Evolutionary conservation across 2,329 filamentous ascomycete species (phyloP).

Genomic region (Cucurbitaria berberidis): DNA sequence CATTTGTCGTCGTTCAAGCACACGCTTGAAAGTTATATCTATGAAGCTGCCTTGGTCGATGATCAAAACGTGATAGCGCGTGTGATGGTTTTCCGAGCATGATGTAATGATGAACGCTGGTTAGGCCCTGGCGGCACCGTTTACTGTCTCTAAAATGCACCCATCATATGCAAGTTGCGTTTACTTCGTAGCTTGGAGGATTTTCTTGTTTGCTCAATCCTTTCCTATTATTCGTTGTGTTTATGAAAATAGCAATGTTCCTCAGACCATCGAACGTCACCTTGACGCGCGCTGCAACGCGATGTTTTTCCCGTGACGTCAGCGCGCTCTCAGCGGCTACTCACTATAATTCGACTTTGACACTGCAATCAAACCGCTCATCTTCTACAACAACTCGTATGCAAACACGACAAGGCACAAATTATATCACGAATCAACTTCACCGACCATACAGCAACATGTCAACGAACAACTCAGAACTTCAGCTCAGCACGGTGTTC

Average conservation of each 20-base stretch:
- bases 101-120: slow-evolving; percentile 13
- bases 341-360: slow-evolving; percentile 24
- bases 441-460: slow-evolving; percentile 32
- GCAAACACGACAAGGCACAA: slow-evolving; percentile 16
- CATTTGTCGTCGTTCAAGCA: no score
- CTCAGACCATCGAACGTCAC: slow-evolving; percentile 20
- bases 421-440: slow-evolving; percentile 19
- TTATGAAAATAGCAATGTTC: slow-evolving; percentile 1
- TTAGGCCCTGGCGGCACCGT: background rate
- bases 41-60: no score
- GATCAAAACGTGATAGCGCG: slow-evolving; percentile 11
- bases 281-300: slow-evolving; percentile 24
- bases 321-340: slow-evolving; percentile 13
- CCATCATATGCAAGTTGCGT: background rate
- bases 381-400: slow-evolving; percentile 9
- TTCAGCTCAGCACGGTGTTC: slow-evolving; percentile 43
- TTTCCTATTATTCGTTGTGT: slow-evolving; percentile 1
- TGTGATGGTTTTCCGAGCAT: slow-evolving; percentile 4
- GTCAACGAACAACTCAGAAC: slow-evolving; percentile 43
- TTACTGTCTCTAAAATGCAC: background rate
- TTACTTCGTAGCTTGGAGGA: background rate
- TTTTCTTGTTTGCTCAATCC: no score
- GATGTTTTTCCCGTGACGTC: slow-evolving; percentile 32
- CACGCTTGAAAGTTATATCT: no score
- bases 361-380: slow-evolving; percentile 1